Evolutionary conservation across 306 rosid genomes (phyloP).

Genomic region (Potentilla sterilis): DNA sequence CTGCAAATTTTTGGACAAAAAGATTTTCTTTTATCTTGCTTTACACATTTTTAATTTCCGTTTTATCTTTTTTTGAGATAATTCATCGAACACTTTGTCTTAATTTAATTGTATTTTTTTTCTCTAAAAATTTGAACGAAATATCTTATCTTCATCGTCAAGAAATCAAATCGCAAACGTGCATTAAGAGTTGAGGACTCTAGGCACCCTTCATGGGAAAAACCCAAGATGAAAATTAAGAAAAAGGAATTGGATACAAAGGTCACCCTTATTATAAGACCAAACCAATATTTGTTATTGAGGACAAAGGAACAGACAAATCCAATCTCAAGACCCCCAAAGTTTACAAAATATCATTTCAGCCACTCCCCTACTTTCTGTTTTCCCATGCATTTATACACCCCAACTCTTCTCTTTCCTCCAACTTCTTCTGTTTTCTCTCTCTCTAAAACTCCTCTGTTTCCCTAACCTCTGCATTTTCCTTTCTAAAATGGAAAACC

Average conservation of each 20-base stretch:
- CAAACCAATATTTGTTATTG: conserved; percentile 3
- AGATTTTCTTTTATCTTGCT: rapidly evolving
- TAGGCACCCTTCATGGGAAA: not conserved
- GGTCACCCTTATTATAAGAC: not conserved
- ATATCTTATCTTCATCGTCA: not conserved
- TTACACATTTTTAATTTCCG: rapidly evolving
- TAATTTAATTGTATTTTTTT: not conserved
- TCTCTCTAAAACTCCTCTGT: not conserved
- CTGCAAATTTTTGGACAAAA: not conserved
- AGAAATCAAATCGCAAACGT: not conserved
- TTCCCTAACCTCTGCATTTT: not conserved
- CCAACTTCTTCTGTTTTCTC: conserved; percentile 9
- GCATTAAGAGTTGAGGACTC: too few relatives aligned
- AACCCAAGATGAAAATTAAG: not conserved
- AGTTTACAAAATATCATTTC: conserved; percentile 19
- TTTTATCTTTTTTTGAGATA: not conserved
- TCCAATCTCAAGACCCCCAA: conserved; percentile 14
- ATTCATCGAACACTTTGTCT: not conserved
- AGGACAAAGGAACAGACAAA: conserved; percentile 40
- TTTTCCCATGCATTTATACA: conserved; percentile 45
- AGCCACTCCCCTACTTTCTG: conserved; percentile 22
- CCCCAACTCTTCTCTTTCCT: conserved; percentile 16
- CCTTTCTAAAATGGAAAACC: conserved; percentile 53
- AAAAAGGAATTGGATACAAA: not conserved
- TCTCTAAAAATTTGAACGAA: not conserved